Conservation (phyloP, 108 stramenopile genomes). For the Nannochloropsis gaditana region DNA sequence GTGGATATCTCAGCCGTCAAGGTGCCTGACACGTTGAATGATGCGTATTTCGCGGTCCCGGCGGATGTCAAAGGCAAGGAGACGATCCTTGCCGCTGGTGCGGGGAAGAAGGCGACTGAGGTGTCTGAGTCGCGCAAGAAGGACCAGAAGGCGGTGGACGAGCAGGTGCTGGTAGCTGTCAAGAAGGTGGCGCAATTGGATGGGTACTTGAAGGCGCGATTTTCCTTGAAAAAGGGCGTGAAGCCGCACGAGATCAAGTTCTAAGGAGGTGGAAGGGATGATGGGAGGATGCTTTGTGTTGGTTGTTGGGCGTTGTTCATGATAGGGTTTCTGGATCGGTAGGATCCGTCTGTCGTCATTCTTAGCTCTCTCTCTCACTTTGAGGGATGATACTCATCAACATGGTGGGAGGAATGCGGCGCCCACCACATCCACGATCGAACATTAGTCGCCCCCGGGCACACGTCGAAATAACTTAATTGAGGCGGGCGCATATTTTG, state of each 20-base stretch:
- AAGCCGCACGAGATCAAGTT: slow-evolving; percentile 96
- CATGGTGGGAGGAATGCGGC: too few relatives aligned
- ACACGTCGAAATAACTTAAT: too few relatives aligned
- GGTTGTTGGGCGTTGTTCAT: too few relatives aligned
- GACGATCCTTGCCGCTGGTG: neutral
- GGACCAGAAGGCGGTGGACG: slow-evolving; percentile 90
- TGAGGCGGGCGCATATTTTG: too few relatives aligned
- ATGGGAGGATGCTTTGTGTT: too few relatives aligned
- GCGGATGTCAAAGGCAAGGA: neutral
- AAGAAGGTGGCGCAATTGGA: slow-evolving; percentile 71
- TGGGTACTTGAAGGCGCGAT: slow-evolving; percentile 85
- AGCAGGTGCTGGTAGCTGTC: slow-evolving; percentile 66
- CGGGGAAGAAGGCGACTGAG: slow-evolving; percentile 58
- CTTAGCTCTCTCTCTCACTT: too few relatives aligned
- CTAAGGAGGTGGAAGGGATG: slow-evolving; percentile 53
- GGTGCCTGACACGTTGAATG: slow-evolving; percentile 67
- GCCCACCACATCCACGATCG: too few relatives aligned
- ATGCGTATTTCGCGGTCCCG: slow-evolving; percentile 75
- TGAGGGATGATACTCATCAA: too few relatives aligned
- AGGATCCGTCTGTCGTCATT: too few relatives aligned
- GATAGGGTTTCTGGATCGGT: too few relatives aligned
- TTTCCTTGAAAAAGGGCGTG: slow-evolving; percentile 78
- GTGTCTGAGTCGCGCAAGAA: slow-evolving; percentile 85
- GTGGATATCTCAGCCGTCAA: slow-evolving; percentile 81
- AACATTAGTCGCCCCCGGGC: too few relatives aligned